Percentiles rank a stretch among this genome's conserved stretches.
phyloP scores from a whole-genome alignment of 2,329 filamentous ascomycete species.

The Penicillium brevicompactum region DNA sequence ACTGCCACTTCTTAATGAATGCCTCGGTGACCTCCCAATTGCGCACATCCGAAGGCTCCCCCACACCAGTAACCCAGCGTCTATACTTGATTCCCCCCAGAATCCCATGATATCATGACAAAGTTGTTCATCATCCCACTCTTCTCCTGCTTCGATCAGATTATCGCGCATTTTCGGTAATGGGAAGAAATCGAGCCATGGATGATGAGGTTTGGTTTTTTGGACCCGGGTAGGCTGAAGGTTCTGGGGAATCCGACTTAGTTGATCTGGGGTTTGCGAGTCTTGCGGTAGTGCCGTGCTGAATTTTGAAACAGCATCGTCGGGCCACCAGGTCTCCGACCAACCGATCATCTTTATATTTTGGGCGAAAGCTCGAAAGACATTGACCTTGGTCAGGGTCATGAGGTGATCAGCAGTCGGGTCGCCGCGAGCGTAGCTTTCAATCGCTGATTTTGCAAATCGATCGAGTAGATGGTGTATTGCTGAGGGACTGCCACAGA shows the following conservation, averaged over 20 bases:
- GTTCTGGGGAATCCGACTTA: slow-evolving; percentile 24
- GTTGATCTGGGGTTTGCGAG: background rate
- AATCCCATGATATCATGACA: slow-evolving; percentile 44
- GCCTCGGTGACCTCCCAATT: slow-evolving; percentile 53
- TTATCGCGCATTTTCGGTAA: slow-evolving; percentile 45
- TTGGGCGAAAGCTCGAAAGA: slow-evolving; percentile 35
- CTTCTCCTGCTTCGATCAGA: slow-evolving; percentile 33
- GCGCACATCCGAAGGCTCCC: slow-evolving; percentile 46
- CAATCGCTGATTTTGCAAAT: slow-evolving; percentile 25
- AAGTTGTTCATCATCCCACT: slow-evolving; percentile 38
- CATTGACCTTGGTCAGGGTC: slow-evolving; percentile 37
- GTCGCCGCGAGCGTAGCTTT: slow-evolving; percentile 28
- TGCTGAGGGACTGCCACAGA: background rate
- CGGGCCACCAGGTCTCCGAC: slow-evolving; percentile 24
- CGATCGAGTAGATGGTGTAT: slow-evolving; percentile 10
- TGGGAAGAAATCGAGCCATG: slow-evolving; percentile 39
- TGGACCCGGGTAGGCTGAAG: slow-evolving; percentile 46
- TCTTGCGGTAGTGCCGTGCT: slow-evolving; percentile 5
- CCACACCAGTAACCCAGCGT: slow-evolving; percentile 51
- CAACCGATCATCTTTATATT: slow-evolving; percentile 35
- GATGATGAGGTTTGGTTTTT: slow-evolving; percentile 42
- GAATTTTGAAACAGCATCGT: slow-evolving; percentile 34
- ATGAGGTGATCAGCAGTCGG: slow-evolving; percentile 36
- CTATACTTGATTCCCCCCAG: slow-evolving; percentile 24
- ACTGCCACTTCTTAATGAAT: slow-evolving; percentile 52